These are phyloP conservation scores for Fraxinus americana DNA, from an alignment of 257 asterid genomes.

Conservation along the genomic window DNA sequence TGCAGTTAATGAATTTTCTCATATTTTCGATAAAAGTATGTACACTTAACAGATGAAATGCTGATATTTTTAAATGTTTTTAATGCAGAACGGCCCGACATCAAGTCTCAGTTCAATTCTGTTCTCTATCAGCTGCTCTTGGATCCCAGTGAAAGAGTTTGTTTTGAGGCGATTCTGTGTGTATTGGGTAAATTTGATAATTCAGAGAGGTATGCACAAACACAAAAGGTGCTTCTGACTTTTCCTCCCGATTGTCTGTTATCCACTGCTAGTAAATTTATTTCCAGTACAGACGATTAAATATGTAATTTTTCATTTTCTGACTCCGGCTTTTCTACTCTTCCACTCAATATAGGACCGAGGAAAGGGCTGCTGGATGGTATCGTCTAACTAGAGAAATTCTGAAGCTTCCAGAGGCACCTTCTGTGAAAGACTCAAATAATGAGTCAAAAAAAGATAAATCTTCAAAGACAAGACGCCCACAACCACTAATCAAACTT, in stretches of 20 bases:
- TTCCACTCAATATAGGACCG: slow-evolving; percentile 58
- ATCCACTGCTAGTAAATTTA: slow-evolving; percentile 3
- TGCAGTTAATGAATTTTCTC: slow-evolving; percentile 12
- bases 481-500: slow-evolving; percentile 94
- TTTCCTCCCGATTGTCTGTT: slow-evolving; percentile 14
- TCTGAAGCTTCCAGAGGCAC: slow-evolving; percentile 89
- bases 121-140: slow-evolving; percentile 91
- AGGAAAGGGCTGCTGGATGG: slow-evolving; percentile 99
- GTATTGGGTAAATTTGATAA: slow-evolving; percentile 87
- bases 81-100: slow-evolving; percentile 79
- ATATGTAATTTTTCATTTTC: slow-evolving; percentile 1
- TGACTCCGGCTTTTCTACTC: slow-evolving; percentile 20
- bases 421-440: slow-evolving; percentile 65
- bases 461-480: slow-evolving; percentile 78
- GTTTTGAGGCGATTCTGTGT: slow-evolving; percentile 95
- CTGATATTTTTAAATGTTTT: slow-evolving; percentile 27
- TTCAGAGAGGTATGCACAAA: slow-evolving; percentile 71
- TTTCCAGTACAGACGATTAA: neutral
- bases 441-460: slow-evolving; percentile 84
- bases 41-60: slow-evolving; percentile 18
- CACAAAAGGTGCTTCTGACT: neutral
- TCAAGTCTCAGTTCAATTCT: slow-evolving; percentile 80
- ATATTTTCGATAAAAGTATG: neutral
- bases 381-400: slow-evolving; percentile 89
- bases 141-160: slow-evolving; percentile 99